Conservation (phyloP, 176 grass and related monocot genomes). For the Thalia dealbata region DNA sequence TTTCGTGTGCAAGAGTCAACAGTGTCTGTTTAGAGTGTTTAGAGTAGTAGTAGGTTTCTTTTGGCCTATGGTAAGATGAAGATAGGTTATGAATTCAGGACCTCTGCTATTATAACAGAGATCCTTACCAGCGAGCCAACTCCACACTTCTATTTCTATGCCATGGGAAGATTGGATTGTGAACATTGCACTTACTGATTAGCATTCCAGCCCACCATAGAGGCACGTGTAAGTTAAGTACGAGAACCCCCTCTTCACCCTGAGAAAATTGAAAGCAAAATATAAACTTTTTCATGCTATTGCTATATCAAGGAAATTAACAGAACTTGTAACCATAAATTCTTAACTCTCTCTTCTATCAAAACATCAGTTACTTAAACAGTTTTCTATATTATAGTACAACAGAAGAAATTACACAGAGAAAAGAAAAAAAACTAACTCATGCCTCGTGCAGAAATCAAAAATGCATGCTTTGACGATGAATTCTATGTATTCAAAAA, state of each 20-base stretch:
- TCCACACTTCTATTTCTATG: too few relatives aligned
- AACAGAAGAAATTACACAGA: constrained; percentile 3
- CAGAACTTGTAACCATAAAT: too few relatives aligned
- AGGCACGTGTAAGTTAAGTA: constrained; percentile 65
- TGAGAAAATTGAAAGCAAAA: constrained; percentile 30
- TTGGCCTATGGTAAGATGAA: too few relatives aligned
- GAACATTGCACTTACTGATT: constrained; percentile 51
- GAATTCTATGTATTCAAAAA: neutral
- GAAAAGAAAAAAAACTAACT: neutral
- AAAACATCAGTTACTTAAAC: neutral
- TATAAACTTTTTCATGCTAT: neutral
- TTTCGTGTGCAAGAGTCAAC: too few relatives aligned
- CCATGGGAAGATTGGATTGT: too few relatives aligned
- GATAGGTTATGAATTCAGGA: too few relatives aligned
- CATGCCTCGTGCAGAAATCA: neutral
- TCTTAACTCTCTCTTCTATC: too few relatives aligned
- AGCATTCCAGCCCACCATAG: constrained; percentile 87
- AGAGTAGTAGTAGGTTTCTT: too few relatives aligned
- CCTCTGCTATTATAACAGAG: too few relatives aligned
- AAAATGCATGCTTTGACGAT: neutral
- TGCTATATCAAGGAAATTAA: too few relatives aligned
- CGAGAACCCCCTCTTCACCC: constrained; percentile 66
- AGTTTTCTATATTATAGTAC: neutral
- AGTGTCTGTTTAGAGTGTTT: too few relatives aligned
- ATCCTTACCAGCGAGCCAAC: too few relatives aligned